Evolutionary conservation across 139 green algal species (phyloP).

Genomic region (Bryopsis sp.): DNA sequence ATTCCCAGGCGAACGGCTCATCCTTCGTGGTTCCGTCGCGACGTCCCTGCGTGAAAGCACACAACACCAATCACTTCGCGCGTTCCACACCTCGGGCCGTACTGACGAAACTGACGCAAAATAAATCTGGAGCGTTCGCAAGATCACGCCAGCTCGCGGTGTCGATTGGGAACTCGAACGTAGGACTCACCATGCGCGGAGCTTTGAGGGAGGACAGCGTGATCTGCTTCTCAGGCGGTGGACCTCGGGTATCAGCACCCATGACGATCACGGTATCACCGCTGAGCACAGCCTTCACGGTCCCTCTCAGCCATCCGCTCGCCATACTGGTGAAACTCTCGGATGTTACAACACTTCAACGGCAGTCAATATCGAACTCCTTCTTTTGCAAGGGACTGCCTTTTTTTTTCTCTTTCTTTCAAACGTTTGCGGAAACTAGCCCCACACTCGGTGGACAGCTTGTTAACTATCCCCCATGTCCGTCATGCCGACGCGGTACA

Average conservation of each 20-base stretch:
- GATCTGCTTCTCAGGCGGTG: slow-evolving; percentile 84
- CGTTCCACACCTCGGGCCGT: no score
- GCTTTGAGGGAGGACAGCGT: slow-evolving; percentile 81
- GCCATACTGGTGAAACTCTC: no score
- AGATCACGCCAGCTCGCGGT: no score
- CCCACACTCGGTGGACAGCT: no score
- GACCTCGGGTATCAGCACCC: slow-evolving; percentile 33
- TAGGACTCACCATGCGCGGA: slow-evolving; percentile 64
- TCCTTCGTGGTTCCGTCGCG: slow-evolving; percentile 77
- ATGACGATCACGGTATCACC: slow-evolving; percentile 84
- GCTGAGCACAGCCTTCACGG: slow-evolving; percentile 75
- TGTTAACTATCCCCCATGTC: no score
- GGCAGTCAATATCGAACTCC: neutral
- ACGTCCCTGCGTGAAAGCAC: slow-evolving; percentile 56
- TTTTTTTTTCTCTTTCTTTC: no score
- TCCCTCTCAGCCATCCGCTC: slow-evolving; percentile 64
- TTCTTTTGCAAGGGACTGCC: no score
- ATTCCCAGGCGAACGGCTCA: slow-evolving; percentile 87
- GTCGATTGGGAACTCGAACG: no score
- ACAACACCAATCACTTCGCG: neutral
- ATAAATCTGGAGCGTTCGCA: no score
- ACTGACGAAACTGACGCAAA: no score
- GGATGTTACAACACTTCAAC: neutral
- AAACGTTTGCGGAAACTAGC: no score
- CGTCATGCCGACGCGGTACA: no score